Base-by-base conservation (phyloP, 805 yeast genomes). In the Saccharomyces mikatae region DNA sequence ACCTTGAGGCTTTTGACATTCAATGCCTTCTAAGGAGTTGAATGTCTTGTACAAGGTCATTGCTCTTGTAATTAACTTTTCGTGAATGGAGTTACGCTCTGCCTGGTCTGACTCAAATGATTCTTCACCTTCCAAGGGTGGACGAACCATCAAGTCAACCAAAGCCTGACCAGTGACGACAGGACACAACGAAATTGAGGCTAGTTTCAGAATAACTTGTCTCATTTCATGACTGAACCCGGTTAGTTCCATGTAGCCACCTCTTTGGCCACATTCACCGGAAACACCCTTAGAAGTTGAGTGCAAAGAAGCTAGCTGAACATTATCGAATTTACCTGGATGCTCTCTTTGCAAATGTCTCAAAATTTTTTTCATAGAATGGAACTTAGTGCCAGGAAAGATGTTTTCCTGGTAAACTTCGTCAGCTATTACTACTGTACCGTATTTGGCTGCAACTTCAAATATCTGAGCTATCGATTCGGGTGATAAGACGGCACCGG, bases 261-360 rank as follows among this genome's bases (percentile, higher is more conserved):
- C 99, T 74, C 99, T 84, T 76, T 94, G 99, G 57, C 99, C 99
- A 79, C 99, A 94, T 74, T 94, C 99, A 58, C 99, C 99, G 58
- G 89, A 80, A 62, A 90, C 89, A 70, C 99, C 99, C 73, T 94
- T 94, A 11, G 98, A 92, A 47, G 96, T 89, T n/a, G 98, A 90
- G 71, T 94, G 98, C 62, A 94, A 75, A 1, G 98, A 91, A 2
- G 95, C 97, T 55, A 94, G 78, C 69, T 89, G 96, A 44, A 94
- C 92, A 57, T 82, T 76, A 50, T 79, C 79, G 70, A 82, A 92
- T 31, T 70, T 62, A 22, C 84, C 84, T 26, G 76, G 76, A 11
- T 79, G 77, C 54, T 79, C 74, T 46, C 71, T 72, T 58, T 84
- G 85, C 60, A 92, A 73, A 54, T 82, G 78, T 52, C 84, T 73